phyloP scores from a whole-genome alignment of 2,329 filamentous ascomycete species.

The Cordyceps militaris region DNA sequence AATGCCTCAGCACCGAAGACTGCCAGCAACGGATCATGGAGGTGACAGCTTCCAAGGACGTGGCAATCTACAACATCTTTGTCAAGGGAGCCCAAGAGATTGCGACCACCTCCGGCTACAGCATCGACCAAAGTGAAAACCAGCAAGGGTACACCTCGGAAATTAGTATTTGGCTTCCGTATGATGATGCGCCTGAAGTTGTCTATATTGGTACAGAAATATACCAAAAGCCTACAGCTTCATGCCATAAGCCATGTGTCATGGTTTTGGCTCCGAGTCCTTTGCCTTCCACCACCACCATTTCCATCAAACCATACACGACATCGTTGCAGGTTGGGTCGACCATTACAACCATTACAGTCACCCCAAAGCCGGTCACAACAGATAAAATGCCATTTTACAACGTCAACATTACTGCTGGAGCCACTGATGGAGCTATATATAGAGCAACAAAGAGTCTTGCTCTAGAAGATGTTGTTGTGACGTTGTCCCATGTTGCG shows the following conservation, averaged over 20 bases:
- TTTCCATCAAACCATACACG: not conserved
- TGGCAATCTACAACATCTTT: slow-evolving; percentile 11
- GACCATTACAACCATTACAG: not conserved
- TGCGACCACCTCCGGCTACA: not conserved
- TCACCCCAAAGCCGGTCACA: not conserved
- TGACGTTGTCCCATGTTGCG: no score
- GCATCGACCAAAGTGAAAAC: not conserved
- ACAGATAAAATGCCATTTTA: not conserved
- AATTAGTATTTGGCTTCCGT: not conserved
- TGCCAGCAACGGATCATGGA: slow-evolving; percentile 36
- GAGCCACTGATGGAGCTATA: not conserved
- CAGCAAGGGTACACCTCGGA: not conserved
- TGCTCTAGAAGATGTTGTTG: not conserved
- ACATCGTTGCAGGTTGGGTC: not conserved
- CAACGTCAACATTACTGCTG: not conserved
- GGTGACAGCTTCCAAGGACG: slow-evolving; percentile 14
- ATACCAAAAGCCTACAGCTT: not conserved
- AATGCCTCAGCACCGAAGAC: slow-evolving; percentile 36
- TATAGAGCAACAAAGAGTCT: not conserved
- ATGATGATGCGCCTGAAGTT: not conserved
- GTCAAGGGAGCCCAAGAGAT: not conserved
- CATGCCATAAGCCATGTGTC: not conserved
- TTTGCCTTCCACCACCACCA: not conserved
- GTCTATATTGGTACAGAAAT: not conserved
- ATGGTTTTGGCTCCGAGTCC: slow-evolving; percentile 13